Evolutionary conservation across 2,329 filamentous ascomycete genomes (phyloP), one percentile per base, ranked within the genome.

Genomic region (Kalaharituber pfeilii): DNA sequence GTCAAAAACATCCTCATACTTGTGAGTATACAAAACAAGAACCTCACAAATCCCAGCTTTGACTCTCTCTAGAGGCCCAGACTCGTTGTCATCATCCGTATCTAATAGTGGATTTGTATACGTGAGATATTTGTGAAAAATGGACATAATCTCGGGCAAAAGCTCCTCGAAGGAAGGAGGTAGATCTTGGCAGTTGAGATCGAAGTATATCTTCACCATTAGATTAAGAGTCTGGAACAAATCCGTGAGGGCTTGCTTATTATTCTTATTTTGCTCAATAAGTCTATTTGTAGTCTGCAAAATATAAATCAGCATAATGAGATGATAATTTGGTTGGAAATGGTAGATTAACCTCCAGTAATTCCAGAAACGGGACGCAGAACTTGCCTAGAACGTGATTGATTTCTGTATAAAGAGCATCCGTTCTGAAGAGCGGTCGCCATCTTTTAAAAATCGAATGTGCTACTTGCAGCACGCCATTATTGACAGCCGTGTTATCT

Each of bases 401-500:
- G 72, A 98, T 93, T 70, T 98, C 91, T 30, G 80, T 84, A 68
- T 87, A 98, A 9, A 98, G 78, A 51, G 84, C 86, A 69, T 98
- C 86, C 44, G 88, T 94, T 58, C 84, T 80, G 71, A 94, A 95
- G 39, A 98, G 75, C 7, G 91, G 93, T 60, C 91, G 78, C 91
- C 91, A 98, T 68, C 91, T 77, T 67, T 84, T 85, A 71, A 96
- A 98, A 64, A 98, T 96, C 50, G 91, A 96, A 70, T 98, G 91
- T 62, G 93, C 93, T 45, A 98, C 91, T 70, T 94, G 87, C 57
- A 98, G 74, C 18, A 98, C 91, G 61, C 91, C 93, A 64, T 88
- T 86, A 69, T 96, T 98, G 67, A 87, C 76, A 61, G 82, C 81
- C 56, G 82, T 79, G 67, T 96, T 84, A 62, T 83, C 80, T 11